Conservation (phyloP, 2,329 filamentous ascomycete species). For the Hypoxylon sp. region DNA sequence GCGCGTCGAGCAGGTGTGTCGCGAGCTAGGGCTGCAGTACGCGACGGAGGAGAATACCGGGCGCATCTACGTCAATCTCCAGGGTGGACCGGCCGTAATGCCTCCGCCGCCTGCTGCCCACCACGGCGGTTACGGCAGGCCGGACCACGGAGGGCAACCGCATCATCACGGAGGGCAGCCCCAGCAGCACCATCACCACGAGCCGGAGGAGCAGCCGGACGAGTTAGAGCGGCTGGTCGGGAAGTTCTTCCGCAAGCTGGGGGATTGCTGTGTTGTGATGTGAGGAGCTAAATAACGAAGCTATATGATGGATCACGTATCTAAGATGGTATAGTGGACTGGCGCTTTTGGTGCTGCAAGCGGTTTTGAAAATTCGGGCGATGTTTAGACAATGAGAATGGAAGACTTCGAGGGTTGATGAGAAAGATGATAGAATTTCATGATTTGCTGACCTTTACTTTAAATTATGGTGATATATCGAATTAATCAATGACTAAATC, state of each 20-base stretch:
- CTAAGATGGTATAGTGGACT: background rate
- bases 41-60: slow-evolving; percentile 89
- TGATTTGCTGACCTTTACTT: background rate
- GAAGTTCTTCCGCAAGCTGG: slow-evolving; percentile 74
- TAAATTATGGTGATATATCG: background rate
- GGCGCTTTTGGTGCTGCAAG: slow-evolving; percentile 12
- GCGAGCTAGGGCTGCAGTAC: slow-evolving; percentile 85
- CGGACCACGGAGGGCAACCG: slow-evolving; percentile 58
- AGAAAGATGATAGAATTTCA: background rate
- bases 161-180: slow-evolving; percentile 57
- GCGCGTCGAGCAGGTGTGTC: slow-evolving; percentile 89
- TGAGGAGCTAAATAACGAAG: slow-evolving; percentile 56
- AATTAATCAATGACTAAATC: background rate
- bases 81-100: slow-evolving; percentile 74
- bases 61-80: slow-evolving; percentile 88
- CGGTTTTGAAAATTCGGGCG: background rate
- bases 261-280: slow-evolving; percentile 83
- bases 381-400: slow-evolving; percentile 1
- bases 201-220: slow-evolving; percentile 67
- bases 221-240: slow-evolving; percentile 73
- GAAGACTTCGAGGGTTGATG: slow-evolving; percentile 7
- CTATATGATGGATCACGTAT: background rate
- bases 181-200: slow-evolving; percentile 63
- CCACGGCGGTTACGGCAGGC: slow-evolving; percentile 57
- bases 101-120: slow-evolving; percentile 61